Base-by-base conservation (phyloP, 2,329 filamentous ascomycete species). In the Cercospora citrullina region DNA sequence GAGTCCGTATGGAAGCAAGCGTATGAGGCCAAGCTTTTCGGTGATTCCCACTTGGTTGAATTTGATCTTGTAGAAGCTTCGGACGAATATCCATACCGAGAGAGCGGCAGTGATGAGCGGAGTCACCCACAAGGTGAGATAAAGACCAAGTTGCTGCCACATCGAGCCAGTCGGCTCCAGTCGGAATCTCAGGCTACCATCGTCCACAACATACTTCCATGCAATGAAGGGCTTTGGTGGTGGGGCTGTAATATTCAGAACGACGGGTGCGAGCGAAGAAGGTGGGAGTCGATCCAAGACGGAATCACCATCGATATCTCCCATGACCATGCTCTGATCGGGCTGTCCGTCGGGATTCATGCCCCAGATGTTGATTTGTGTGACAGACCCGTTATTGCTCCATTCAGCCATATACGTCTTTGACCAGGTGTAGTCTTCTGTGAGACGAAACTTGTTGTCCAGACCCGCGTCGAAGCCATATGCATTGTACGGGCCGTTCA, bases 311-410 rank as follows among this genome's bases (percentile, higher is more conserved):
- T 89, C 85, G 16, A 87, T 82, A 74, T 90, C 87, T 28, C 88
- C 88, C 67, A 83, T 85, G 2, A 88, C 83, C 64, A 81, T 82
- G 3, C 83, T 83, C 68, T 86, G 82, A 74, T 90, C 88, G 0
- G 87, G 87, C 70, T 85, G 79, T 18, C 87, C 86, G 75, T 89
- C 84, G 0, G 85, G 84, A 74, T 89, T 87, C 72, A 89, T 86
- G 57, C 88, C 88, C 88, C 88, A 90, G 3, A 88, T 81, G 71
- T 89, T 90, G 68, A 89, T 78, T 71, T 89, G 87, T 60, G 86
- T 82, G 62, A 83, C 77, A 2, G 84, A 83, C 82, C 68, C 68
- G 28, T 60, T 61, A 23, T 65, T 67, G 5, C 87, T 87, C 84
- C 86, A 90, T 73, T 90, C 88, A 1, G 83, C 81, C 81, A 88